These are phyloP conservation scores for Phytophthora tubulina DNA, from an alignment of 352 stramenopile species.

Conservation along the genomic window DNA sequence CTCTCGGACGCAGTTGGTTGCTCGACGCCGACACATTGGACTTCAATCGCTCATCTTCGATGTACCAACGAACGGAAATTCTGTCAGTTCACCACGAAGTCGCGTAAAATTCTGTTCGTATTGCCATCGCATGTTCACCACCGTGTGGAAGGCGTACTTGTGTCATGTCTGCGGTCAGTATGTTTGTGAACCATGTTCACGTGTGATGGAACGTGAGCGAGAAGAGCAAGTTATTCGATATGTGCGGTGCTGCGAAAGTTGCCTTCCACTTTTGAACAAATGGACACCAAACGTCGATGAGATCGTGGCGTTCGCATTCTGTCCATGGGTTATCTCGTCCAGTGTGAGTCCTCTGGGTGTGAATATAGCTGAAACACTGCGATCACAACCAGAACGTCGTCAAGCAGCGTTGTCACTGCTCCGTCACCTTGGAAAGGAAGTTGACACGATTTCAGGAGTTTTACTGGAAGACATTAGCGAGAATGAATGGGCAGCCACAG, in stretches of 20 bases:
- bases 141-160: constrained; percentile 52
- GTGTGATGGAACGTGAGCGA: constrained; percentile 61
- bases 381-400: constrained; percentile 36
- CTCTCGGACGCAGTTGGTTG: constrained; percentile 54
- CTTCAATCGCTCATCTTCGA: constrained; percentile 55
- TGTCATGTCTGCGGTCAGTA: constrained; percentile 62
- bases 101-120: constrained; percentile 30
- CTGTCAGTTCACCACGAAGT: neutral
- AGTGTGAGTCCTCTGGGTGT: constrained; percentile 53
- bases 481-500: constrained; percentile 44
- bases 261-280: constrained; percentile 57
- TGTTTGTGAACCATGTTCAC: constrained; percentile 59
- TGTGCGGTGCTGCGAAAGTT: constrained; percentile 53
- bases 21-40: constrained; percentile 53
- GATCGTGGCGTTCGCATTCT: constrained; percentile 38
- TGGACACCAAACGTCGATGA: constrained; percentile 51
- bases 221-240: constrained; percentile 54
- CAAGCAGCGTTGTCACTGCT: constrained; percentile 46
- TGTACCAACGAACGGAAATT: neutral
- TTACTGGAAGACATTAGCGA: constrained; percentile 50
- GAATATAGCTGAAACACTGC: constrained; percentile 53
- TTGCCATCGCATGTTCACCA: constrained; percentile 50
- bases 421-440: constrained; percentile 36
- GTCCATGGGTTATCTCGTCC: constrained; percentile 47
- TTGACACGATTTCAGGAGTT: constrained; percentile 23